Percentiles rank a stretch among this genome's conserved stretches.
Conservation (phyloP, 306 rosid species). For the Pterocarpus santalinus region DNA sequence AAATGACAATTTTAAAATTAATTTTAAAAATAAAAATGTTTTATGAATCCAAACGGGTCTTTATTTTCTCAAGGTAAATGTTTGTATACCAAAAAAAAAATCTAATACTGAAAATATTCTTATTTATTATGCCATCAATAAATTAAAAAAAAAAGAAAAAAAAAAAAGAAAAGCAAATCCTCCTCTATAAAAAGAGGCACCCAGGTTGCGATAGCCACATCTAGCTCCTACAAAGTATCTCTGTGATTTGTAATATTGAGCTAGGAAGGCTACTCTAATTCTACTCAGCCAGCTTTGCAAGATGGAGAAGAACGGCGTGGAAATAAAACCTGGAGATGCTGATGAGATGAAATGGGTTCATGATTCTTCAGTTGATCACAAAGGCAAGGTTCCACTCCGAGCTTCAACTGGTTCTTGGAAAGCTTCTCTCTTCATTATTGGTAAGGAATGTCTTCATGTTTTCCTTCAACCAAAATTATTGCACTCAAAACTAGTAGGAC, state of each 20-base stretch:
- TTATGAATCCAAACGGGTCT: too few relatives aligned
- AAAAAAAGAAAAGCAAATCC: slow-evolving; percentile 16
- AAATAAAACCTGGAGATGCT: slow-evolving; percentile 25
- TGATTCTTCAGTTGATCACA: slow-evolving; percentile 73
- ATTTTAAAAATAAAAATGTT: too few relatives aligned
- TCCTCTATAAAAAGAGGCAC: slow-evolving; percentile 59
- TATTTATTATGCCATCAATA: neutral
- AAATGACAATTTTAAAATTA: too few relatives aligned
- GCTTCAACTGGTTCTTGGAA: slow-evolving; percentile 80
- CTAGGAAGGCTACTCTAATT: neutral
- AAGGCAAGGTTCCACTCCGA: slow-evolving; percentile 65
- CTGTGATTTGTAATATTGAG: neutral
- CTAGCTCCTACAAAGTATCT: neutral
- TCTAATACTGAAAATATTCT: neutral
- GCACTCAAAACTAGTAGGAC: neutral
- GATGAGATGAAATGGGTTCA: slow-evolving; percentile 57
- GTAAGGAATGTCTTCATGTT: slow-evolving; percentile 41
- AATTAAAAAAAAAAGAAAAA: neutral
- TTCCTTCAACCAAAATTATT: neutral
- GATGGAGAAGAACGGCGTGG: slow-evolving; percentile 50
- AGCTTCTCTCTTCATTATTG: slow-evolving; percentile 70
- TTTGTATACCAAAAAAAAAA: too few relatives aligned
- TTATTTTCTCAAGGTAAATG: too few relatives aligned
- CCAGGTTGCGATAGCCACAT: slow-evolving; percentile 22
- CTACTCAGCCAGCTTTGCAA: neutral